Conservation (phyloP, 352 stramenopile genomes). For the Vaucheria bursata region DNA sequence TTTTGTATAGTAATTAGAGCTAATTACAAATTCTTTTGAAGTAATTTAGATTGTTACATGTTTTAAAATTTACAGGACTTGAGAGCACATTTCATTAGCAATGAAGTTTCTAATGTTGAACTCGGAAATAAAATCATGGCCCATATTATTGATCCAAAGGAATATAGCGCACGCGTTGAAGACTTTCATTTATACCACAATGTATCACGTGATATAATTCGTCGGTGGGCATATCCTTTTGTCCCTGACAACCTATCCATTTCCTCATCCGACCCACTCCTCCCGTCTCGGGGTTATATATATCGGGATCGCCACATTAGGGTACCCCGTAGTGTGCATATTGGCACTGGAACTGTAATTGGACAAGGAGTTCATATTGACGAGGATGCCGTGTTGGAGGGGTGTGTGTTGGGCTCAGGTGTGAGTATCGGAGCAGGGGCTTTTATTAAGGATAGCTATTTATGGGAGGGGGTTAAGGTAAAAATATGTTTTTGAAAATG, state of each 20-base stretch:
- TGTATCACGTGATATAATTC: constrained; percentile 46
- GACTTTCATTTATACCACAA: constrained; percentile 46
- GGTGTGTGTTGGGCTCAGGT: constrained; percentile 41
- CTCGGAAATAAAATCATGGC: constrained; percentile 92
- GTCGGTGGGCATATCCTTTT: constrained; percentile 46
- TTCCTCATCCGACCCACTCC: constrained; percentile 24
- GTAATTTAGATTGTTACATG: no score
- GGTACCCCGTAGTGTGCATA: constrained; percentile 25
- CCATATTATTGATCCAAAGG: constrained; percentile 62
- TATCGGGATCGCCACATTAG: constrained; percentile 24
- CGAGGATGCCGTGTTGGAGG: constrained; percentile 24
- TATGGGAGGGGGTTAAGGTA: constrained; percentile 39
- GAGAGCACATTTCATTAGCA: constrained; percentile 84
- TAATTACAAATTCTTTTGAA: no score
- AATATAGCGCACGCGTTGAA: constrained; percentile 43
- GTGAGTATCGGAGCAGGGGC: constrained; percentile 28
- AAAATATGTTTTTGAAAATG: no score
- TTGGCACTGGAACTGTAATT: constrained; percentile 43
- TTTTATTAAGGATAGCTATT: constrained; percentile 40
- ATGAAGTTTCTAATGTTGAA: constrained; percentile 94
- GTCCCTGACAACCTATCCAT: constrained; percentile 42
- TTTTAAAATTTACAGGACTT: constrained; percentile 62
- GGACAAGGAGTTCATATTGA: constrained; percentile 39
- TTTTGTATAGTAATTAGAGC: no score
- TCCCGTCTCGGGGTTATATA: constrained; percentile 19